Base-by-base conservation (phyloP, 1,139 yeast genomes). In the Hyphopichia wangnamkhiaoensis region DNA sequence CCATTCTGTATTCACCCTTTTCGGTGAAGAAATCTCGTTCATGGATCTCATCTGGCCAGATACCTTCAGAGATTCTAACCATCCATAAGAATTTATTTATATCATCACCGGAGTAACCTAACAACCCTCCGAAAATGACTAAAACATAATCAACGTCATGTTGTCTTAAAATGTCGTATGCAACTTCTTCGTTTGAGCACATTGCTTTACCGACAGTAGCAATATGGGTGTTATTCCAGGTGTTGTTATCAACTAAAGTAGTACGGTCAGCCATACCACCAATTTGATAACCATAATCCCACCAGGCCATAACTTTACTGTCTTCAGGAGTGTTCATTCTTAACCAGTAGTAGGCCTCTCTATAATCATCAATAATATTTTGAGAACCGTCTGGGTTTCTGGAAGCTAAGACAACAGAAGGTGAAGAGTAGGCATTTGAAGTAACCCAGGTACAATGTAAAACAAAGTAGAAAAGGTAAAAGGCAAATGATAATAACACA, bases 241-340 rank as follows among this genome's bases (percentile, higher is more conserved):
- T 94, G 66, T 94, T 94, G 76, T 94, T 94, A 65, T 94, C 99
- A 33, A 94, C 99, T 52, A 94, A 76, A 4, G 99, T 94, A 48
- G 98, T 93, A 62, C 98, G 82, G 66, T 94, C 98, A 34, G 98
- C 98, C 98, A 94, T 93, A 46, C 99, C 99, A 53, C 98, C 98
- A 57, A 94, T 94, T 68, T 94, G 99, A 66, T 94, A 94, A 40
- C 99, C 99, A 61, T 94, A 94, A 73, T 94, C 99, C 99, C 99
- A 94, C 99, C 99, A 94, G 6, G 98, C 86, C 86, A 94, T 89
- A 47, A 94, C 85, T 64, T 88, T 90, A 35, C 97, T 86, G 60
- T 94, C 98, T 61, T 91, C 97, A 4, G 88, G 82, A 1, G 98
- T 93, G 68, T 94, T 94, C 96, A 93, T 90, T 59, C 98, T 82